Conservation (phyloP, 495 filamentous ascomycete genomes). For the Immersiella caudata region DNA sequence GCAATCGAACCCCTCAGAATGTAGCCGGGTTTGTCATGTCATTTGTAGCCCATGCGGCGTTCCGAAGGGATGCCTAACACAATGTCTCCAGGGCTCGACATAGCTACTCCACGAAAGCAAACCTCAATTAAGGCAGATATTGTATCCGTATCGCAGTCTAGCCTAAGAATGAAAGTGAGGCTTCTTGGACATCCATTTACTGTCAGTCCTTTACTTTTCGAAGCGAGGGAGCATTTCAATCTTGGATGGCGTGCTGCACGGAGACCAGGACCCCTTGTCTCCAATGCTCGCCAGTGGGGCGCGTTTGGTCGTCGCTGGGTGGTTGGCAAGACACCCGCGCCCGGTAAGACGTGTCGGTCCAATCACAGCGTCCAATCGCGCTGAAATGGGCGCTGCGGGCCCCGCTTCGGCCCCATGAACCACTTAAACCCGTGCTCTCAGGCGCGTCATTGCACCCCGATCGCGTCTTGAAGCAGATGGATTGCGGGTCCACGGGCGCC, state of each 20-base stretch:
- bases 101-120: too few relatives aligned
- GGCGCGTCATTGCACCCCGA: constrained; percentile 34
- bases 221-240: too few relatives aligned
- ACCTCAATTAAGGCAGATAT: too few relatives aligned
- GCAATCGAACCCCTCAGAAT: too few relatives aligned
- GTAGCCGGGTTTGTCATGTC: too few relatives aligned
- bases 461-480: constrained; percentile 29
- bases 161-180: too few relatives aligned
- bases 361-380: constrained; percentile 30
- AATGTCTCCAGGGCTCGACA: too few relatives aligned
- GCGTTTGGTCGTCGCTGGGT: constrained; percentile 18
- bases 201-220: too few relatives aligned
- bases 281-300: not conserved
- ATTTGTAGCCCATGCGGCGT: too few relatives aligned
- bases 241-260: not conserved
- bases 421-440: constrained; percentile 22
- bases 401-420: not conserved
- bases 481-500: not conserved
- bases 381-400: constrained; percentile 8
- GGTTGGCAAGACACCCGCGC: constrained; percentile 5
- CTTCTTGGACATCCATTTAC: too few relatives aligned
- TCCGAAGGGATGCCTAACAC: too few relatives aligned
- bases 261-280: not conserved
- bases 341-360: constrained; percentile 19
- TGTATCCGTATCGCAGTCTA: too few relatives aligned